These are phyloP conservation scores for Claviceps quebecensis DNA, from an alignment of 2,329 filamentous ascomycete genomes.

Conservation along the genomic window DNA sequence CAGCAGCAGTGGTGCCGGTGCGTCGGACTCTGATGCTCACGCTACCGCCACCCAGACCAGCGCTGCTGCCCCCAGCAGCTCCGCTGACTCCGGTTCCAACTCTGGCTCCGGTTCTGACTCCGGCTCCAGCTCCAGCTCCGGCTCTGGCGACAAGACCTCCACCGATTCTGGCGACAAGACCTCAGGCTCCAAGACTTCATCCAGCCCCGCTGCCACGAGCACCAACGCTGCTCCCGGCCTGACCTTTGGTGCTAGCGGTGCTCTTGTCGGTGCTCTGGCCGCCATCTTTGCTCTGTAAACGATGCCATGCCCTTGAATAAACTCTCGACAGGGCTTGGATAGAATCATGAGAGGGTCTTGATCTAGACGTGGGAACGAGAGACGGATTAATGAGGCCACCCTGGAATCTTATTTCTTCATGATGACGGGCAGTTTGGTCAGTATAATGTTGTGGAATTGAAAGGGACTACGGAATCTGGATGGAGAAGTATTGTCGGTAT, in stretches of 20 bases:
- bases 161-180: conserved; percentile 7
- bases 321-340: no score
- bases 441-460: not conserved
- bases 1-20: conserved; percentile 8
- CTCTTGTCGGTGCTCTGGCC: conserved; percentile 32
- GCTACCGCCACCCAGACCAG: conserved; percentile 5
- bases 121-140: conserved; percentile 3
- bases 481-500: not conserved
- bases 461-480: not conserved
- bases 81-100: conserved; percentile 12
- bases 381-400: not conserved
- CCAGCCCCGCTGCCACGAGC: not conserved
- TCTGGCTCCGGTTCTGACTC: conserved; percentile 11
- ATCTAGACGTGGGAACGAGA: not conserved
- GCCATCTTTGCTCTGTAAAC: conserved; percentile 37
- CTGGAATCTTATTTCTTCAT: not conserved
- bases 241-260: conserved; percentile 23
- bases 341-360: no score
- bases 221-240: not conserved
- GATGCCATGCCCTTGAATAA: not conserved
- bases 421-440: not conserved
- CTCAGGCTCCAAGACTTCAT: conserved; percentile 12
- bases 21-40: conserved; percentile 10
- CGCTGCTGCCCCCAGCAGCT: conserved; percentile 12
- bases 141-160: conserved; percentile 3